A percentile compares a stretch with the other conserved stretches of the same genome.
These are phyloP conservation scores for Eimeria necatrix DNA, from an alignment of 169 alveolate genomes.

Conservation along the genomic window DNA sequence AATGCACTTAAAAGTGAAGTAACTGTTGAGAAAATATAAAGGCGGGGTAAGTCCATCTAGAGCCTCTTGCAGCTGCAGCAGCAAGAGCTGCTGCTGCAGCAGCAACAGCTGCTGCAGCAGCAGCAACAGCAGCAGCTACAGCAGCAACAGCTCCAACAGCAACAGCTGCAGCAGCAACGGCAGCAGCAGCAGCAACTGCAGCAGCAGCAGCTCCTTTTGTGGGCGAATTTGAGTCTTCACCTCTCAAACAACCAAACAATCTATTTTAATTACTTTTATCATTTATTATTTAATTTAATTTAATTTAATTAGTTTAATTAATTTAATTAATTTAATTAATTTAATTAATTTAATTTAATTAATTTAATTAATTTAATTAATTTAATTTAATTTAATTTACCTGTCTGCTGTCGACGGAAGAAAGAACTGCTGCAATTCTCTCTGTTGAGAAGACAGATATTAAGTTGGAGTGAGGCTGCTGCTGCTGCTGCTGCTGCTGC, in stretches of 20 bases:
- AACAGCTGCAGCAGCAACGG: constrained; percentile 16
- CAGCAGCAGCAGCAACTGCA: neutral
- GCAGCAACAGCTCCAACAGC: constrained; percentile 15
- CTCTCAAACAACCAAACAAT: neutral
- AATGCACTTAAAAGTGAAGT: no score
- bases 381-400: neutral
- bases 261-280: neutral
- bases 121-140: constrained; percentile 37
- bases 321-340: neutral
- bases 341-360: no score
- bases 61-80: no score
- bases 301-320: neutral
- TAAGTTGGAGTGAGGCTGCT: neutral
- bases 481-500: constrained; percentile 19
- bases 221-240: neutral
- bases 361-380: no score
- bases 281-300: neutral
- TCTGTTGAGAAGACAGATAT: neutral
- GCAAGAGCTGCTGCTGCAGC: neutral
- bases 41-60: no score
- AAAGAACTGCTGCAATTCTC: constrained; percentile 1
- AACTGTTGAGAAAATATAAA: no score
- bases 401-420: constrained; percentile 23
- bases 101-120: neutral
- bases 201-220: neutral